A percentile compares a stretch with the other conserved stretches of the same genome.
These are phyloP conservation scores for Mycena epipterygia DNA, from an alignment of 768 basidiomycete species.

Conservation along the genomic window DNA sequence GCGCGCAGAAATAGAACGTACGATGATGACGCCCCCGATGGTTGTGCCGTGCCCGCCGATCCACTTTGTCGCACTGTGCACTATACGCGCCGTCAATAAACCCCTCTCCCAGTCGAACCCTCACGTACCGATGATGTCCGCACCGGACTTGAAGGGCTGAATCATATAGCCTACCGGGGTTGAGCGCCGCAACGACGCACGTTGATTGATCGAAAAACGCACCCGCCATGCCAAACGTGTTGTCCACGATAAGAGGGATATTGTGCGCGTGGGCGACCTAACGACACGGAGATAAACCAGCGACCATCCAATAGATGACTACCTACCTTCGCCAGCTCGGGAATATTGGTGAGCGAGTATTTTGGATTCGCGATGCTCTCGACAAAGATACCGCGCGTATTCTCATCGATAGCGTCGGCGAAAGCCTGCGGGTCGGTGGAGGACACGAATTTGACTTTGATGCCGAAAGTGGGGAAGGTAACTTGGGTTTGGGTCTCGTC, in stretches of 20 bases:
- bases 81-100: conserved; percentile 42
- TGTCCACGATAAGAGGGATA: conserved; percentile 86
- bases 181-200: neutral
- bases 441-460: conserved; percentile 73
- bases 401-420: conserved; percentile 77
- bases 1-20: conserved; percentile 41
- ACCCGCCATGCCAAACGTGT: conserved; percentile 84
- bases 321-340: conserved; percentile 74
- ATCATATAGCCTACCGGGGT: conserved; percentile 66
- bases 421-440: conserved; percentile 70
- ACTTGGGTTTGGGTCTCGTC: conserved; percentile 50
- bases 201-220: conserved; percentile 9
- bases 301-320: neutral
- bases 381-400: conserved; percentile 82
- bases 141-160: conserved; percentile 79
- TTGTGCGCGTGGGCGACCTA: conserved; percentile 79
- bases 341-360: conserved; percentile 75
- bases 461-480: conserved; percentile 77
- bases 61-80: conserved; percentile 89
- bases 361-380: conserved; percentile 88
- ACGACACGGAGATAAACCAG: neutral
- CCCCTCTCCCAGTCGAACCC: neutral
- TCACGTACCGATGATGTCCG: conserved; percentile 75
- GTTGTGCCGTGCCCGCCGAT: conserved; percentile 87
- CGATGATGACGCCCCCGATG: conserved; percentile 82